Percentiles rank a stretch among this genome's conserved stretches.
These are phyloP conservation scores for Marasmius sp. DNA, from an alignment of 1,284 basidiomycete species.

Conservation along the genomic window DNA sequence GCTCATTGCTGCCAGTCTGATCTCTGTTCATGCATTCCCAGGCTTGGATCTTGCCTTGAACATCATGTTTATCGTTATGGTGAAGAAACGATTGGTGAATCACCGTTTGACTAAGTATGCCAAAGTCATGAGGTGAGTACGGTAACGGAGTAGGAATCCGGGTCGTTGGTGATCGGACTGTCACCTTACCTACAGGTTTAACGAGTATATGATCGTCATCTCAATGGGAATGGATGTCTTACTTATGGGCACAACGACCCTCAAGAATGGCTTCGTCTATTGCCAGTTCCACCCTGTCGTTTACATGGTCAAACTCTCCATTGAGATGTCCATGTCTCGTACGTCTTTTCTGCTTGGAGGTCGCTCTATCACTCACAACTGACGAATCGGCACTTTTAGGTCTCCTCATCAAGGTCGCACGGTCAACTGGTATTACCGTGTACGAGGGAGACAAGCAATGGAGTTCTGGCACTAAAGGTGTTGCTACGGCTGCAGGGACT, in stretches of 20 bases:
- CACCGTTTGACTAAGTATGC: slow-evolving; percentile 5
- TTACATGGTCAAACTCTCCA: slow-evolving; percentile 6
- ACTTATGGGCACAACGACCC: neutral
- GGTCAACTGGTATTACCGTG: slow-evolving; percentile 2
- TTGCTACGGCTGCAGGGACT: neutral
- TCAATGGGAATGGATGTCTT: slow-evolving; percentile 4
- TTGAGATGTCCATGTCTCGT: slow-evolving; percentile 8
- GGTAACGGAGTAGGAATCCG: no score
- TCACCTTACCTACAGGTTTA: neutral
- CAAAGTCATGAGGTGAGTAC: neutral
- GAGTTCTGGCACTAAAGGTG: neutral
- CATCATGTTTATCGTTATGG: slow-evolving; percentile 1
- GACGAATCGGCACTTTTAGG: neutral
- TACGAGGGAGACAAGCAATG: neutral
- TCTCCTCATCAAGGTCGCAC: slow-evolving; percentile 6
- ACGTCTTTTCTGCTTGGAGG: neutral
- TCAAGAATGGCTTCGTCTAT: slow-evolving; percentile 1
- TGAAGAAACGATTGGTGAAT: slow-evolving; percentile 3
- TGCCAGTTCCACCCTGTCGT: slow-evolving; percentile 2
- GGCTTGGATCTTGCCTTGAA: slow-evolving; percentile 2
- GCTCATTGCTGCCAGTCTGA: neutral
- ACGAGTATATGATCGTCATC: slow-evolving; percentile 5
- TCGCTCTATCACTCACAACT: neutral
- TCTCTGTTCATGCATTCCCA: neutral
- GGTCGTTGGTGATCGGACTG: no score